Evolutionary conservation across 2,329 filamentous ascomycete species (phyloP).

Genomic region (Chaetomium globosum): DNA sequence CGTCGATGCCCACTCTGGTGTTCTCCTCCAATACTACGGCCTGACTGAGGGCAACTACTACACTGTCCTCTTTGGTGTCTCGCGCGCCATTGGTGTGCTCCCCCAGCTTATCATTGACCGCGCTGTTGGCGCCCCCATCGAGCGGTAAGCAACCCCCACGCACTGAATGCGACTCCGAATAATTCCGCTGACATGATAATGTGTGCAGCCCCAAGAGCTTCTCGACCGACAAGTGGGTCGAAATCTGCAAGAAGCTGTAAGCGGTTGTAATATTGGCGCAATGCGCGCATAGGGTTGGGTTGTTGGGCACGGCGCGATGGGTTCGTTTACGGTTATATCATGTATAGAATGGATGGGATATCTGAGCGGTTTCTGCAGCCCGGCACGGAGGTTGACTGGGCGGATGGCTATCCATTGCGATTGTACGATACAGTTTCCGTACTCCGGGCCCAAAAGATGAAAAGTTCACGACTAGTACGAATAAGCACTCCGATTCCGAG

Average conservation of each 20-base stretch:
- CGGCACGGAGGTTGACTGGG: slow-evolving; percentile 31
- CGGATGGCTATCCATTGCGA: slow-evolving; percentile 33
- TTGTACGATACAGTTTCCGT: slow-evolving; percentile 38
- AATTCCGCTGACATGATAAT: slow-evolving; percentile 25
- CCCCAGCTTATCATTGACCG: slow-evolving; percentile 99
- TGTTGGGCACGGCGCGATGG: slow-evolving; percentile 35
- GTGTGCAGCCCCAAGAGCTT: slow-evolving; percentile 81
- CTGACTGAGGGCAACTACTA: slow-evolving; percentile 99
- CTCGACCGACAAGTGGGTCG: slow-evolving; percentile 94
- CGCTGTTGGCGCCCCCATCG: slow-evolving; percentile 92
- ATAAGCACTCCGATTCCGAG: neutral
- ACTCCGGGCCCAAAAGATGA: slow-evolving; percentile 29
- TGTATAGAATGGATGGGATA: slow-evolving; percentile 38
- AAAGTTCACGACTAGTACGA: slow-evolving; percentile 15
- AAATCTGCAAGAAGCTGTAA: slow-evolving; percentile 92
- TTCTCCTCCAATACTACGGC: slow-evolving; percentile 99
- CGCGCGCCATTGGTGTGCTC: slow-evolving; percentile 95
- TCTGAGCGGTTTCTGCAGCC: slow-evolving; percentile 32
- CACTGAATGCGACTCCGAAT: neutral
- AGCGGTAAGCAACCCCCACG: slow-evolving; percentile 58
- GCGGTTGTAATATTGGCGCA: slow-evolving; percentile 66
- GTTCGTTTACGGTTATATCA: slow-evolving; percentile 36
- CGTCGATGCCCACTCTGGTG: slow-evolving; percentile 98
- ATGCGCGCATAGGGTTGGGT: slow-evolving; percentile 31
- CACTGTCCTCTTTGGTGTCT: slow-evolving; percentile 99